A percentile compares a stretch with the other conserved stretches of the same genome.
phyloP scores from a whole-genome alignment of 1,284 basidiomycete genomes.

The Ganoderma resinaceum region DNA sequence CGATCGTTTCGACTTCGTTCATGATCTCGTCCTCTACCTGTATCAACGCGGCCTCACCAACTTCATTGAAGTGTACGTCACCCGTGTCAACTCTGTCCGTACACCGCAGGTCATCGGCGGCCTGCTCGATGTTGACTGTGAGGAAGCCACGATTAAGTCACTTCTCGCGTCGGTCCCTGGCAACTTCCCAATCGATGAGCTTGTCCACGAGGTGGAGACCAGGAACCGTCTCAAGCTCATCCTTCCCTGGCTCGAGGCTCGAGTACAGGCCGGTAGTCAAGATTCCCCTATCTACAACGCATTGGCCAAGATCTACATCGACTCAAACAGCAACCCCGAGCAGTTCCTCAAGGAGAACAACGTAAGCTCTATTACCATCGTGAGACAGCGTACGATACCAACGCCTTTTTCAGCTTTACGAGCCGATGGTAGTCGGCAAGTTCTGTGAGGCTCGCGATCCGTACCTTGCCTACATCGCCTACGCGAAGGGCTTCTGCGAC shows the following conservation, averaged over 20 bases:
- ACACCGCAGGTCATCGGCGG: conserved; percentile 99
- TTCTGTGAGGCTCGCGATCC: conserved; percentile 99
- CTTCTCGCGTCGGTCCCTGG: conserved; percentile 94
- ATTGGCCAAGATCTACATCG: conserved; percentile 98
- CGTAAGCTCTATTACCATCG: conserved; percentile 50
- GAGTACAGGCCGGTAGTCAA: conserved; percentile 91
- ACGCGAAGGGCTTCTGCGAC: conserved; percentile 99
- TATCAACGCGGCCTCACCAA: conserved; percentile 98
- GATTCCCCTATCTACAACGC: conserved; percentile 97
- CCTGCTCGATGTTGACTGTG: conserved; percentile 97
- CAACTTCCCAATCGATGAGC: conserved; percentile 97
- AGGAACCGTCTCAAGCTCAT: conserved; percentile 97
- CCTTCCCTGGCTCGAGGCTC: conserved; percentile 94
- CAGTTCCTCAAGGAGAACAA: conserved; percentile 99
- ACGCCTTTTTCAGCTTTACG: conserved; percentile 77
- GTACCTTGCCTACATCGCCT: conserved; percentile 98
- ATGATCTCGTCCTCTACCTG: conserved; percentile 98
- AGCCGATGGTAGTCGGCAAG: conserved; percentile 96
- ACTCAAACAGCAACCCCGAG: conserved; percentile 99
- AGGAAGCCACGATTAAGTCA: conserved; percentile 95
- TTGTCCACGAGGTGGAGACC: conserved; percentile 97
- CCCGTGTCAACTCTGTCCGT: conserved; percentile 95
- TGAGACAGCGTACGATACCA: conserved; percentile 12
- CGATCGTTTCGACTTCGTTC: conserved; percentile 99
- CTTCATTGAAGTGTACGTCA: conserved; percentile 99